Percentiles rank a stretch among this genome's conserved stretches.
phyloP scores from a whole-genome alignment of 495 filamentous ascomycete species.

The Tuber microsphaerosporum region DNA sequence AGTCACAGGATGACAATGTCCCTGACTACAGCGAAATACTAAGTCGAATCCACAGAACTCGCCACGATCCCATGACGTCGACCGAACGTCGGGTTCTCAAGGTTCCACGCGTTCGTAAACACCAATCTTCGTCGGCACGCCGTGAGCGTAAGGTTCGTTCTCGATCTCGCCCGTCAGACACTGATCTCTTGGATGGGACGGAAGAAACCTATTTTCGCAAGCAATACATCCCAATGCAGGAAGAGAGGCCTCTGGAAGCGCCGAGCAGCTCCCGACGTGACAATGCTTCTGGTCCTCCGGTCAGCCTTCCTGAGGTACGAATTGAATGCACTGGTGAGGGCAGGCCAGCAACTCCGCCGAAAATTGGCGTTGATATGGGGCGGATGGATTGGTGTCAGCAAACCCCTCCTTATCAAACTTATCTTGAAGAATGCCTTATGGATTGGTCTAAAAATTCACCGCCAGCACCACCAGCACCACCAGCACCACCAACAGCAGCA shows the following conservation, averaged over 20 bases:
- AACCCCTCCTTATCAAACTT: not conserved
- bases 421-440: not conserved
- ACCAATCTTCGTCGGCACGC: slow-evolving; percentile 26
- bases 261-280: not conserved
- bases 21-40: not conserved
- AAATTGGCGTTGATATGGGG: not conserved
- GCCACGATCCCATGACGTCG: not conserved
- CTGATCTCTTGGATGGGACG: not conserved
- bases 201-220: not conserved
- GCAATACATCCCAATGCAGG: not conserved
- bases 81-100: slow-evolving; percentile 21
- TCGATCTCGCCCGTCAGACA: not conserved
- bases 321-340: not conserved
- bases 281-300: not conserved
- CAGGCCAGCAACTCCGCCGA: not conserved
- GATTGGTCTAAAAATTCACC: not conserved
- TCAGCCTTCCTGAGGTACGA: not conserved
- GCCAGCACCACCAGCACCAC: not conserved
- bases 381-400: slow-evolving; percentile 1
- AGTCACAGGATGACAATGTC: not conserved
- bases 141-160: slow-evolving; percentile 6
- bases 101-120: slow-evolving; percentile 23
- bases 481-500: not conserved
- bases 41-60: not conserved
- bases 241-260: not conserved